A percentile compares a stretch with the other conserved stretches of the same genome.
Conservation (phyloP, 2,329 filamentous ascomycete species). For the Ilyonectria destructans region DNA sequence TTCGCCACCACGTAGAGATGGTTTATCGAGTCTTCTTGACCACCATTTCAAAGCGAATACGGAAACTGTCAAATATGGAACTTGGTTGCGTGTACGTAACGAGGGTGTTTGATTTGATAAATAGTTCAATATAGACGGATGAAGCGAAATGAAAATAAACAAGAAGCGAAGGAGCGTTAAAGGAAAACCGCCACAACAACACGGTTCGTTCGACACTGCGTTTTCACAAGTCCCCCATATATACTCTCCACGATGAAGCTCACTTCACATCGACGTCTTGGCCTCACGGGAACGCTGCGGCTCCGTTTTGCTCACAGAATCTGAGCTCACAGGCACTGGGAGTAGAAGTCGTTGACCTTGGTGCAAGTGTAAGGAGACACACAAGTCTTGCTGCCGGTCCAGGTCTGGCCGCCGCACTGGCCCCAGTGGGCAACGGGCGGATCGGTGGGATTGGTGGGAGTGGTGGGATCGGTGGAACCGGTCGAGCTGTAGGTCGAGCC, state of each 20-base stretch:
- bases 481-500: slow-evolving; percentile 64
- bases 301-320: neutral
- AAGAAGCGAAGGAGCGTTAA: slow-evolving; percentile 5
- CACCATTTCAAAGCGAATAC: no score
- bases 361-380: slow-evolving; percentile 55
- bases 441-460: slow-evolving; percentile 30
- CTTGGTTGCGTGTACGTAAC: slow-evolving; percentile 6
- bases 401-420: slow-evolving; percentile 58
- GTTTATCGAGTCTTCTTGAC: no score
- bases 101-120: slow-evolving; percentile 12
- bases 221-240: neutral
- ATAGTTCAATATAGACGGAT: slow-evolving; percentile 23
- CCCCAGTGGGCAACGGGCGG: slow-evolving; percentile 50
- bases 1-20: no score
- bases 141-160: slow-evolving; percentile 21
- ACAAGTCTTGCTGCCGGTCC: slow-evolving; percentile 56
- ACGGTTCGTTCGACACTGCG: neutral
- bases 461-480: slow-evolving; percentile 13
- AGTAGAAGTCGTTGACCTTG: slow-evolving; percentile 59
- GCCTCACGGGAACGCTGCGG: neutral
- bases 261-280: neutral
- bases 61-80: no score
- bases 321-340: slow-evolving; percentile 57
- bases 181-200: slow-evolving; percentile 2
- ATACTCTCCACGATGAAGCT: neutral